Conservation (phyloP, 192 early-diverging fungal species). For the Gonapodya sp. region DNA sequence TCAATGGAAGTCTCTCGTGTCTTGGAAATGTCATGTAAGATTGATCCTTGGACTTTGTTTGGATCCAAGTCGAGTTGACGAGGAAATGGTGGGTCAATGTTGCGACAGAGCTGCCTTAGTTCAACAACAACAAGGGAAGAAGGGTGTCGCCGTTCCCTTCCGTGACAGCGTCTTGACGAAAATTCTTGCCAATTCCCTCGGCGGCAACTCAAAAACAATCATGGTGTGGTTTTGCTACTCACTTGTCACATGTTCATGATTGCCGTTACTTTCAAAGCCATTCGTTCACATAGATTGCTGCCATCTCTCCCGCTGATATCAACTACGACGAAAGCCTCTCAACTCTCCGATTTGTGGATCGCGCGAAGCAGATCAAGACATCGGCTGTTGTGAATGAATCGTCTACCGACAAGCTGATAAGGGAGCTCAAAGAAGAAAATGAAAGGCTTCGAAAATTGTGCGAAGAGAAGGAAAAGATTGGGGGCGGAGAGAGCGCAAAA, state of each 20-base stretch:
- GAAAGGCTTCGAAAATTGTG: not conserved
- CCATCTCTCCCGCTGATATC: conserved; percentile 20
- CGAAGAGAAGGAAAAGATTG: not conserved
- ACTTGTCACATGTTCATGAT: not conserved
- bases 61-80: too few species aligned
- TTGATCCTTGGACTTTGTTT: too few species aligned
- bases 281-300: not conserved
- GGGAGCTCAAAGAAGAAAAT: not conserved
- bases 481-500: not conserved
- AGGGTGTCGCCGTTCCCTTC: not conserved
- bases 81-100: too few species aligned
- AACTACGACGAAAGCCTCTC: conserved; percentile 46
- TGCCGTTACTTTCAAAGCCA: too few species aligned
- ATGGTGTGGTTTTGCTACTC: not conserved
- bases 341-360: conserved; percentile 56
- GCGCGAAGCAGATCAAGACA: conserved; percentile 60
- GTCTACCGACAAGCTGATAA: not conserved
- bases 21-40: not conserved
- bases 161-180: not conserved
- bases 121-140: not conserved
- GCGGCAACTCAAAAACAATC: not conserved
- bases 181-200: not conserved
- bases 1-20: not conserved
- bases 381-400: conserved; percentile 11
- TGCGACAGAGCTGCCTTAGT: not conserved